These are phyloP conservation scores for Furcasterigmium sp. DNA, from an alignment of 2,329 filamentous ascomycete species.

Conservation along the genomic window DNA sequence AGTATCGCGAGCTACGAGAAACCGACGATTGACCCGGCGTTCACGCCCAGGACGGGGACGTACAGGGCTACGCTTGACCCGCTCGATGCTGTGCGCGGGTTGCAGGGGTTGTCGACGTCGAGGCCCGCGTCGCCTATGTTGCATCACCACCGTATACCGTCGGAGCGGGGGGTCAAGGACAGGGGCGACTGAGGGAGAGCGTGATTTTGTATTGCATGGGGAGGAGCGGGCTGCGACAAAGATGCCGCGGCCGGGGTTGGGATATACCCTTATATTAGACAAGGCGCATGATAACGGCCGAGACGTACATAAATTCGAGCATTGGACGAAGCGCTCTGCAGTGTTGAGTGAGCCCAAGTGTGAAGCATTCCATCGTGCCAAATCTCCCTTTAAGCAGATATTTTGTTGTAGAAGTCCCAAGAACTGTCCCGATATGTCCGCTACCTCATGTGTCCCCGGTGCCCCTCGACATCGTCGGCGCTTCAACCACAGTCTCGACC, in stretches of 20 bases:
- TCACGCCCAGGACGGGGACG: constrained; percentile 30
- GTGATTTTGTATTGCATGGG: background rate
- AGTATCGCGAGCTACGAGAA: constrained; percentile 75
- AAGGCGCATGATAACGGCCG: background rate
- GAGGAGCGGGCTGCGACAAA: no score
- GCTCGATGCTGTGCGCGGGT: constrained; percentile 28
- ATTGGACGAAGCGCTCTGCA: no score
- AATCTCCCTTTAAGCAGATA: no score
- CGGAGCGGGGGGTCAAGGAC: constrained; percentile 9
- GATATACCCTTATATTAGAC: background rate
- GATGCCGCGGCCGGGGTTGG: background rate
- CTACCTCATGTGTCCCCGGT: no score
- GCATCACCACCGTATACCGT: constrained; percentile 11
- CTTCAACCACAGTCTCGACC: constrained; percentile 16
- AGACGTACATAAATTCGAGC: no score
- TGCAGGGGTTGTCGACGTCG: constrained; percentile 35
- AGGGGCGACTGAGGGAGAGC: constrained; percentile 7
- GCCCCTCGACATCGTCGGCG: no score
- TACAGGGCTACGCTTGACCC: constrained; percentile 32
- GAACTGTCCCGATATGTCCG: no score
- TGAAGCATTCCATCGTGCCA: no score
- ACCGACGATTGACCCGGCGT: constrained; percentile 47
- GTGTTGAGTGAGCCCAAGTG: no score
- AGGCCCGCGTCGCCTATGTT: constrained; percentile 42
- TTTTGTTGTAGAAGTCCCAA: no score